Conservation (phyloP, 148 eudicot genomes). For the Cornus kousa region DNA sequence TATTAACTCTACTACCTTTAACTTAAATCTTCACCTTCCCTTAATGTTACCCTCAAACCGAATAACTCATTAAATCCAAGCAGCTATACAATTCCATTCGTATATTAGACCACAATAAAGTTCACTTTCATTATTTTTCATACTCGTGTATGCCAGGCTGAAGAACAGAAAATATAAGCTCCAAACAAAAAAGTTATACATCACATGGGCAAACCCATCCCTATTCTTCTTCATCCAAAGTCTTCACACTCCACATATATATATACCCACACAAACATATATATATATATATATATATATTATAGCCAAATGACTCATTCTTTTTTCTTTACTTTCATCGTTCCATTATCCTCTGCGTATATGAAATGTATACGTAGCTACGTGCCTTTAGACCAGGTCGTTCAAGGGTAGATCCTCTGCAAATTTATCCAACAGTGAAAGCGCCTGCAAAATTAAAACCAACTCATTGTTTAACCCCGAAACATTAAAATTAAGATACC, state of each 20-base stretch:
- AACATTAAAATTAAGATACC: neutral
- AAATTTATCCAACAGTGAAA: constrained; percentile 69
- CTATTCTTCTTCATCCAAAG: neutral
- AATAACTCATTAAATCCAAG: too few relatives aligned
- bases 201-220: neutral
- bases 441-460: constrained; percentile 43
- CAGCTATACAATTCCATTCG: too few relatives aligned
- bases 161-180: neutral
- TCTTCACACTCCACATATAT: neutral
- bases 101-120: neutral
- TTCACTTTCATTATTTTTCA: neutral
- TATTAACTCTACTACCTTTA: too few relatives aligned
- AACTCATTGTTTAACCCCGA: neutral
- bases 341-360: neutral
- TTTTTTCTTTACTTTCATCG: neutral
- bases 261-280: too few relatives aligned
- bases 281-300: too few relatives aligned
- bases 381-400: neutral
- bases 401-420: constrained; percentile 19
- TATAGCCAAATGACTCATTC: neutral
- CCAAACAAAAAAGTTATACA: neutral
- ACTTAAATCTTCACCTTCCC: too few relatives aligned
- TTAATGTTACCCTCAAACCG: too few relatives aligned
- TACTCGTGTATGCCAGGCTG: neutral
- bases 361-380: neutral